These are phyloP conservation scores for Russula vinacea DNA, from an alignment of 768 basidiomycete species.

Conservation along the genomic window DNA sequence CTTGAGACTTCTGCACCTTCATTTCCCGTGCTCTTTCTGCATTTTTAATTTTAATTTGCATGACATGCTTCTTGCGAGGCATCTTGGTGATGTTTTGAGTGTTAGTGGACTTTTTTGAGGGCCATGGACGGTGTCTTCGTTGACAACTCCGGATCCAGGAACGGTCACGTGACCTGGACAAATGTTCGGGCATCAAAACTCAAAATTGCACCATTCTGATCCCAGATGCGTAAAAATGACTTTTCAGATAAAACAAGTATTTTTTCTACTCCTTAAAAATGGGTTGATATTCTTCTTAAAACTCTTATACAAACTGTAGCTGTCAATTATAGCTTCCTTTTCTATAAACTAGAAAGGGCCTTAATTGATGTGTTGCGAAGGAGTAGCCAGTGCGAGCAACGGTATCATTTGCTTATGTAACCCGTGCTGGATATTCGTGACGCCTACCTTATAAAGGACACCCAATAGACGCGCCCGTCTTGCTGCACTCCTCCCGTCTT, in stretches of 20 bases:
- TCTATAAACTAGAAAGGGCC: neutral
- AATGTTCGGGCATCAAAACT: neutral
- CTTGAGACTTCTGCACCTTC: too few species aligned
- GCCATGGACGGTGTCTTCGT: neutral
- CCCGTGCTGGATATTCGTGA: neutral
- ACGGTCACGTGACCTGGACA: neutral
- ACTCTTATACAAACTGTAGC: neutral
- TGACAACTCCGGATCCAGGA: neutral
- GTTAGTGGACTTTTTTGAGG: too few species aligned
- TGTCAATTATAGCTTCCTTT: neutral
- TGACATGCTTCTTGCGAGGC: too few species aligned
- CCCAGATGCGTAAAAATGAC: neutral
- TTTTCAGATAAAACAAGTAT: neutral
- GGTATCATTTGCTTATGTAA: neutral
- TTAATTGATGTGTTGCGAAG: neutral
- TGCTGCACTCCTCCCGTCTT: too few species aligned
- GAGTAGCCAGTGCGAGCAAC: neutral
- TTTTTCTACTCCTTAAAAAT: neutral
- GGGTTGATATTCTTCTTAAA: neutral
- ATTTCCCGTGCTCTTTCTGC: too few species aligned
- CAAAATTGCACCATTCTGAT: neutral
- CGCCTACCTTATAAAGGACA: neutral
- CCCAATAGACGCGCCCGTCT: too few species aligned
- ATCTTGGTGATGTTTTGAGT: too few species aligned
- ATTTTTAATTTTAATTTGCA: too few species aligned